Conservation (phyloP, 352 stramenopile genomes). For the Pythium phragmiticola region DNA sequence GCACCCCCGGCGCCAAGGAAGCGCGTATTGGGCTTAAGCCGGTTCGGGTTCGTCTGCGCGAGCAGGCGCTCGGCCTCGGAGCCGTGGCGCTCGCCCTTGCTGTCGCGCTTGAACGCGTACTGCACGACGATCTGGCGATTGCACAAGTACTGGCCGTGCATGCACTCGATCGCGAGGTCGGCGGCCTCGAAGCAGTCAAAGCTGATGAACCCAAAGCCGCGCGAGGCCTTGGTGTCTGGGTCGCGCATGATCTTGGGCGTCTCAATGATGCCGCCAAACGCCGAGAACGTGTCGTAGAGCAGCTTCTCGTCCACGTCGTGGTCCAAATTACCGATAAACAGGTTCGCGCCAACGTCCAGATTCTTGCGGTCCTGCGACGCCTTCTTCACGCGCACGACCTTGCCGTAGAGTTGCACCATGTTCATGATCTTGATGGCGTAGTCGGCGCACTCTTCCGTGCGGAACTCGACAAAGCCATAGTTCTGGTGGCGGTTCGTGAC, state of each 20-base stretch:
- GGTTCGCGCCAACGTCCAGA: slow-evolving; percentile 98
- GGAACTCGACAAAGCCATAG: slow-evolving; percentile 99
- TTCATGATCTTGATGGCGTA: slow-evolving; percentile 99
- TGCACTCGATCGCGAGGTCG: slow-evolving; percentile 99
- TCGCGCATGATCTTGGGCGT: slow-evolving; percentile 96
- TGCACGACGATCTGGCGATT: slow-evolving; percentile 98
- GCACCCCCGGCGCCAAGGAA: slow-evolving; percentile 31
- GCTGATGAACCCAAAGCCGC: slow-evolving; percentile 97
- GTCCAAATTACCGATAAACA: slow-evolving; percentile 98
- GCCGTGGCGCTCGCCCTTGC: slow-evolving; percentile 90
- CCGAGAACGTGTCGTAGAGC: slow-evolving; percentile 98
- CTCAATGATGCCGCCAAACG: slow-evolving; percentile 97
- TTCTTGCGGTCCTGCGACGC: slow-evolving; percentile 94
- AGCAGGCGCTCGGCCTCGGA: slow-evolving; percentile 87
- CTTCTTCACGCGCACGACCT: slow-evolving; percentile 96
- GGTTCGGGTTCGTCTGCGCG: slow-evolving; percentile 81
- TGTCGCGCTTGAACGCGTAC: slow-evolving; percentile 99
- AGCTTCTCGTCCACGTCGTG: slow-evolving; percentile 98
- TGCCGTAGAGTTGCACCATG: slow-evolving; percentile 98
- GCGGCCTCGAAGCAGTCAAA: slow-evolving; percentile 97
- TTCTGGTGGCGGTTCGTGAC: slow-evolving; percentile 93
- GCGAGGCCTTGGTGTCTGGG: slow-evolving; percentile 88
- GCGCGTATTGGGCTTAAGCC: slow-evolving; percentile 75
- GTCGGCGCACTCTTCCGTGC: slow-evolving; percentile 95
- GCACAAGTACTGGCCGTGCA: slow-evolving; percentile 98